A percentile compares a stretch with the other conserved stretches of the same genome.
Evolutionary conservation across 768 basidiomycete species (phyloP).

Genomic region (Hygrocybe coccinea): DNA sequence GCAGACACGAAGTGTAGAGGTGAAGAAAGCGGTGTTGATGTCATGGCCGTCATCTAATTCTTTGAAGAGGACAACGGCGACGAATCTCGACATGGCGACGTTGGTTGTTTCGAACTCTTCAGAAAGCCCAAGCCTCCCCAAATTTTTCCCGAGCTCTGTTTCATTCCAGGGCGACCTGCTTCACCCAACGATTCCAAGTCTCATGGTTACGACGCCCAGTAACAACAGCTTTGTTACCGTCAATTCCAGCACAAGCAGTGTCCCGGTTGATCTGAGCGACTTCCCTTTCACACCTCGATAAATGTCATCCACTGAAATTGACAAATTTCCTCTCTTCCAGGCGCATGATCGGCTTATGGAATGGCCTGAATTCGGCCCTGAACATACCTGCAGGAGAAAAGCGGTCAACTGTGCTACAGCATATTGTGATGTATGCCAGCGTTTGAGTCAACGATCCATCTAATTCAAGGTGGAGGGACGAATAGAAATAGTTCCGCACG

Average conservation of each 20-base stretch:
- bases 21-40: slow-evolving; percentile 44
- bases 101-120: slow-evolving; percentile 22
- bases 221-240: slow-evolving; percentile 29
- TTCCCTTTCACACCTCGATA: slow-evolving; percentile 35
- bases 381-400: slow-evolving; percentile 13
- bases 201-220: slow-evolving; percentile 37
- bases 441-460: too few species aligned
- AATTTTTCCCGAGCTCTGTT: slow-evolving; percentile 6
- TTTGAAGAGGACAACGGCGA: slow-evolving; percentile 6
- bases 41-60: slow-evolving; percentile 24
- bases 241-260: slow-evolving; percentile 34
- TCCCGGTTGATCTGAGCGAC: slow-evolving; percentile 41
- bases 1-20: slow-evolving; percentile 47
- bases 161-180: slow-evolving; percentile 5
- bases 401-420: slow-evolving; percentile 20
- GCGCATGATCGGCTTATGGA: slow-evolving; percentile 17
- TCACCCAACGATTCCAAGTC: slow-evolving; percentile 18
- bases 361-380: slow-evolving; percentile 12
- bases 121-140: slow-evolving; percentile 8
- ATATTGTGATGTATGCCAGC: slow-evolving; percentile 21
- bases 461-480: not conserved
- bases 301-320: slow-evolving; percentile 8
- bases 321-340: slow-evolving; percentile 13
- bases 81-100: slow-evolving; percentile 14
- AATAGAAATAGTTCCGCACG: too few species aligned